Percentiles rank a stretch among this genome's conserved stretches.
These are phyloP conservation scores for Monilinia fructicola DNA, from an alignment of 2,329 filamentous ascomycete species.

Conservation along the genomic window DNA sequence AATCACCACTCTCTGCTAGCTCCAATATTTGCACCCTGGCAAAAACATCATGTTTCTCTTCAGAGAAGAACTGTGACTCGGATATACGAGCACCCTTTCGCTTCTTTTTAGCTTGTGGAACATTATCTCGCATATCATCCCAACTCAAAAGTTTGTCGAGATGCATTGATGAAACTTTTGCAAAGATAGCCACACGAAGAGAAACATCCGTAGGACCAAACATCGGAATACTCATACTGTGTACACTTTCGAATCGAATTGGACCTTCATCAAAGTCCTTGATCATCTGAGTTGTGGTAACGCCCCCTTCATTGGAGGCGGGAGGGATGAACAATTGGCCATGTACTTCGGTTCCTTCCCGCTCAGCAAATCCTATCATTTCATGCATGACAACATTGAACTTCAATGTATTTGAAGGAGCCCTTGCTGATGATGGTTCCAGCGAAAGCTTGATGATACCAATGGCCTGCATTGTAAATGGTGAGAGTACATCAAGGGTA, in stretches of 20 bases:
- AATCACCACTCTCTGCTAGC: slow-evolving; percentile 86
- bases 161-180: slow-evolving; percentile 88
- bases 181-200: slow-evolving; percentile 86
- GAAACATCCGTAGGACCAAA: slow-evolving; percentile 72
- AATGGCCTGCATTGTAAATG: slow-evolving; percentile 86
- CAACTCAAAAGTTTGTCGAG: slow-evolving; percentile 96
- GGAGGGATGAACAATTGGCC: slow-evolving; percentile 95
- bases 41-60: slow-evolving; percentile 92
- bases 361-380: slow-evolving; percentile 88
- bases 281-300: slow-evolving; percentile 94
- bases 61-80: slow-evolving; percentile 88
- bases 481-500: slow-evolving; percentile 83
- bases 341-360: slow-evolving; percentile 93
- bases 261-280: slow-evolving; percentile 89
- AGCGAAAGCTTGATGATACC: slow-evolving; percentile 88
- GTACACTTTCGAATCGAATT: slow-evolving; percentile 93
- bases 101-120: slow-evolving; percentile 57
- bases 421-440: slow-evolving; percentile 89
- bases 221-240: slow-evolving; percentile 92
- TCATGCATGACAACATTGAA: slow-evolving; percentile 99
- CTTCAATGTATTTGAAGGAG: slow-evolving; percentile 87
- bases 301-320: slow-evolving; percentile 83
- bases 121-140: slow-evolving; percentile 93
- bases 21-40: slow-evolving; percentile 86
- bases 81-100: slow-evolving; percentile 66